These are phyloP conservation scores for Phaeoacremonium minimum DNA, from an alignment of 2,329 filamentous ascomycete species.

Conservation along the genomic window DNA sequence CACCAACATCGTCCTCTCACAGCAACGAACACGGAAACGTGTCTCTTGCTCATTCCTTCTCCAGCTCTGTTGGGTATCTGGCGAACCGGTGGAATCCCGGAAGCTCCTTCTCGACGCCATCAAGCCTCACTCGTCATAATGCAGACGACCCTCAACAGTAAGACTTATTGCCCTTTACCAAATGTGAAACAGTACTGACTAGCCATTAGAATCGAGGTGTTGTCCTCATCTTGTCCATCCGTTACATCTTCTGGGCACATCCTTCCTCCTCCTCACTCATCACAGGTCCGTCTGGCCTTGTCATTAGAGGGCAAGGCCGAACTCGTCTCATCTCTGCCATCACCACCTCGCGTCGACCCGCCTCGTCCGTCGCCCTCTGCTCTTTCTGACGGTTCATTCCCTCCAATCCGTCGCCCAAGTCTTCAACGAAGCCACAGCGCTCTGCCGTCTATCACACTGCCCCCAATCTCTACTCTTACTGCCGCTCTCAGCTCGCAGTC, in stretches of 20 bases:
- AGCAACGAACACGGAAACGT: too few species aligned
- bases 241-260: slow-evolving; percentile 23
- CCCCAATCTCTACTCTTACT: slow-evolving; percentile 49
- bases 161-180: too few species aligned
- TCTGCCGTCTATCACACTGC: slow-evolving; percentile 52
- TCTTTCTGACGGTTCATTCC: slow-evolving; percentile 26
- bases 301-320: slow-evolving; percentile 90
- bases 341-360: slow-evolving; percentile 60
- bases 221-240: background rate
- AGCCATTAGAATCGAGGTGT: too few species aligned
- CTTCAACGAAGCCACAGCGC: slow-evolving; percentile 71
- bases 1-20: too few species aligned
- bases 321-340: slow-evolving; percentile 65
- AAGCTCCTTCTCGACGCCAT: slow-evolving; percentile 36
- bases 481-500: slow-evolving; percentile 24
- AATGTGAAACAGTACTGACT: too few species aligned
- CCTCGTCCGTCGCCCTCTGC: slow-evolving; percentile 32
- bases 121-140: slow-evolving; percentile 28
- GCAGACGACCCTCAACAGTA: too few species aligned
- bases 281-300: slow-evolving; percentile 71
- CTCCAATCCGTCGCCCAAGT: slow-evolving; percentile 42
- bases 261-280: slow-evolving; percentile 34
- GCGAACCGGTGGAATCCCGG: slow-evolving; percentile 54
- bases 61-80: slow-evolving; percentile 43
- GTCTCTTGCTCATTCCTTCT: slow-evolving; percentile 34